Base-by-base conservation (phyloP, 805 yeast species). In the Starmera pachycereana region DNA sequence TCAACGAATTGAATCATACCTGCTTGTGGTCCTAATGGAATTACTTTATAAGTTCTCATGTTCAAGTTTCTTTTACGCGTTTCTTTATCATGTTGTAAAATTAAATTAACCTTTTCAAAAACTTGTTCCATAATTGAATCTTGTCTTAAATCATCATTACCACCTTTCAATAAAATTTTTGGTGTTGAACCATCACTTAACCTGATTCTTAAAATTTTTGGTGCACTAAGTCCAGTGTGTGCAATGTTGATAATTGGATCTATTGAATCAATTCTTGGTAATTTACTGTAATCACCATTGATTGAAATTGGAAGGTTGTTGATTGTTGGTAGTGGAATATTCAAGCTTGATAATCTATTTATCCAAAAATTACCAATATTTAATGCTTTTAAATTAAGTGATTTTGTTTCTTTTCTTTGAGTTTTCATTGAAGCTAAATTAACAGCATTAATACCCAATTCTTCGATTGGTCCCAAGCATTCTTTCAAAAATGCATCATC, bases 101-200 rank as follows among this genome's bases (percentile, higher is more conserved):
- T 71, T 12, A 66, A 60, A 52, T 89, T 88, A 12, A 88, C 96
- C 51, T 88, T 85, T 16, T 72, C 81, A 58, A 94, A 92, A 2
- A 90, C 97, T 56, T 92, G 97, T 57, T 90, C 94, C 98, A 92
- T 94, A 41, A 92, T 86, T 0, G 95, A 84, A 61, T 92, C 99
- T 60, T 94, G 98, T 38, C 97, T 66, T 39, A 92, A 63, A 60
- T 92, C 98, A 61, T 92, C 98, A 9, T 85, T 72, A 6, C 95
- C 88, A 22, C 86, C 86, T 55, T 92, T 92, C 47, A 89, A 62
- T 14, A 92, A 63, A 54, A 81, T 70, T 41, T 67, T 74, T 43
- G 74, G 80, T 0, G 42, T 51, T 0, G 58, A 46, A 0, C 97
- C 97, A 51, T 77, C 71, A 0, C 78, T 67, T 12, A 79, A 58